Evolutionary conservation across 768 basidiomycete genomes (phyloP).

Genomic region (Tylopilus vinaceipallidus): DNA sequence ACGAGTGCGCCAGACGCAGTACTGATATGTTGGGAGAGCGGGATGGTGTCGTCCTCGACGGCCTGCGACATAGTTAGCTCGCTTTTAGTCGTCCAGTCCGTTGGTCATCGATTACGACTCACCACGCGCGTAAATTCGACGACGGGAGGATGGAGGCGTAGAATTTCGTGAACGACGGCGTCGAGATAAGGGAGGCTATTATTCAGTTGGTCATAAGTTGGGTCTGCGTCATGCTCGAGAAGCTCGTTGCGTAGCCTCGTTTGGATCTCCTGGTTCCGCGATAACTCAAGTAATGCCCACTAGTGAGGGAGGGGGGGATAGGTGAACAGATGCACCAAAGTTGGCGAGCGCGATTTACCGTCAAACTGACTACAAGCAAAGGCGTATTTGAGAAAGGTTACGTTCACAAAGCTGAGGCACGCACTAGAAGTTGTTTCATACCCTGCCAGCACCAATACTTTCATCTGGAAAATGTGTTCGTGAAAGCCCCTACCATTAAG

Average conservation of each 20-base stretch:
- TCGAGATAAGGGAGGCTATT: constrained; percentile 54
- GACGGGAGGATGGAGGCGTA: constrained; percentile 43
- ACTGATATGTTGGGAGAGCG: background rate
- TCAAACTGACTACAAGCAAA: constrained; percentile 15
- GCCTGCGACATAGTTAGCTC: too few relatives aligned
- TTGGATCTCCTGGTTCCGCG: too few relatives aligned
- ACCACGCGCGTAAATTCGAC: constrained; percentile 17
- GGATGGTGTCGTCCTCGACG: too few relatives aligned
- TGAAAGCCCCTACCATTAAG: too few relatives aligned
- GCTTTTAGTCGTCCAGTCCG: too few relatives aligned
- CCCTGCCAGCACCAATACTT: constrained; percentile 15
- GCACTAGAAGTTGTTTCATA: constrained; percentile 23
- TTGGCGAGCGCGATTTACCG: constrained; percentile 8
- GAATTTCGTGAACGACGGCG: constrained; percentile 43
- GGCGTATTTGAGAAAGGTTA: background rate
- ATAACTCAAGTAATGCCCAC: too few relatives aligned
- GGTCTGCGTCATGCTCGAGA: constrained; percentile 40
- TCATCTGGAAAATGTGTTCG: constrained; percentile 12
- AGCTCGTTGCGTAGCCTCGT: too few relatives aligned
- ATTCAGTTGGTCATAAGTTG: constrained; percentile 52
- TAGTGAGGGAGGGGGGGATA: background rate
- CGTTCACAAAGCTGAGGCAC: background rate
- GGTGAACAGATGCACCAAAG: background rate
- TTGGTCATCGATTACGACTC: background rate
- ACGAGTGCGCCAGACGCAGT: too few relatives aligned